A percentile compares a stretch with the other conserved stretches of the same genome.
Evolutionary conservation across 257 asterid species (phyloP).

Genomic region (Knoxia roxburghii): DNA sequence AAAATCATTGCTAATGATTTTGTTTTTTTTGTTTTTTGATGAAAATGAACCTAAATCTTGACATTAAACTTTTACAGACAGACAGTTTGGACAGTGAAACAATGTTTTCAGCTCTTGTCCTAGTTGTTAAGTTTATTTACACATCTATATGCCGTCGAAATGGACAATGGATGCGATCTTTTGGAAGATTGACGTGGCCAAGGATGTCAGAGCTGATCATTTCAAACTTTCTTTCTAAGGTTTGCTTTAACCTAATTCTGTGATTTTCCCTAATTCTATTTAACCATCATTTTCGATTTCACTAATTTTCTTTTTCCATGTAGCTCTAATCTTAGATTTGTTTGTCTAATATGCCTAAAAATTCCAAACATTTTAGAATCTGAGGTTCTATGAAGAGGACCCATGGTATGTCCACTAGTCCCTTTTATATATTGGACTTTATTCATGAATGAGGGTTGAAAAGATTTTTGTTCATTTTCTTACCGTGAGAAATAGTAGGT

Average conservation of each 20-base stretch:
- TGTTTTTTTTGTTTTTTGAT: background rate
- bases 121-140: conserved; percentile 47
- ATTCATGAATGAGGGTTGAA: background rate
- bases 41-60: background rate
- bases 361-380: background rate
- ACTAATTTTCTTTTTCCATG: background rate
- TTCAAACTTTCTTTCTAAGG: conserved; percentile 85
- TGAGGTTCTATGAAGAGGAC: background rate
- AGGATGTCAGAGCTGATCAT: conserved; percentile 85
- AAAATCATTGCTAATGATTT: background rate
- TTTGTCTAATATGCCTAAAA: background rate
- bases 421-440: background rate
- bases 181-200: conserved; percentile 96
- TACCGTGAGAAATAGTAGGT: too few relatives aligned
- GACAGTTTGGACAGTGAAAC: conserved; percentile 54
- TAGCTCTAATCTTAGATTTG: background rate
- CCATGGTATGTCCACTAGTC: background rate
- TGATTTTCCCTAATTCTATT: background rate
- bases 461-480: background rate
- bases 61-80: conserved; percentile 37
- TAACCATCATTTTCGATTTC: background rate
- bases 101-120: conserved; percentile 57
- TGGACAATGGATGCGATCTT: conserved; percentile 66
- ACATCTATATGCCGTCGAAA: conserved; percentile 56
- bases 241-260: conserved; percentile 21